These are phyloP conservation scores for Candida vaughaniae DNA, from an alignment of 805 yeast species.

Conservation along the genomic window DNA sequence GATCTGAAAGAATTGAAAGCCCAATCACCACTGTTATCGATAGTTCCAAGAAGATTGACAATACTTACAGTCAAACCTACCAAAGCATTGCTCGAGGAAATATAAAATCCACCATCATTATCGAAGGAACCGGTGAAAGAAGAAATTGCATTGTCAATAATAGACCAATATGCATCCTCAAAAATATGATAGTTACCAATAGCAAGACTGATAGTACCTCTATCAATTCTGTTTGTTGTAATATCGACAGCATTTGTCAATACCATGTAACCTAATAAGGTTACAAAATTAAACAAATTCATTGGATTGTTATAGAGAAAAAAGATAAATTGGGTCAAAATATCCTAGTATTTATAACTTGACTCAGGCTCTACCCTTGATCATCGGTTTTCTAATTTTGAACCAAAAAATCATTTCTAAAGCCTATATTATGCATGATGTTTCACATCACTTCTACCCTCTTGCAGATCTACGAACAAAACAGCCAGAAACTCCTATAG, in stretches of 20 bases:
- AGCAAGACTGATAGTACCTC: slow-evolving; percentile 17
- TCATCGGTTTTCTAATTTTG: no score
- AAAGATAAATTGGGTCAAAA: no score
- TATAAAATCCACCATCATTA: slow-evolving; percentile 22
- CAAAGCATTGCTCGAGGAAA: slow-evolving; percentile 16
- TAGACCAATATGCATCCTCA: slow-evolving; percentile 26
- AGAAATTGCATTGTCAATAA: slow-evolving; percentile 21
- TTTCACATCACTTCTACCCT: no score
- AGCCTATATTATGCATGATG: no score
- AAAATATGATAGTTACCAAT: slow-evolving; percentile 20
- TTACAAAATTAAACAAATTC: background rate
- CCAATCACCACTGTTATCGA: slow-evolving; percentile 20
- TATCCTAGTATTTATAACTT: no score
- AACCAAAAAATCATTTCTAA: no score
- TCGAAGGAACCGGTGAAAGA: slow-evolving; percentile 21
- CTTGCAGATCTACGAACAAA: no score
- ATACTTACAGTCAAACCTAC: slow-evolving; percentile 17
- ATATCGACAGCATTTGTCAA: slow-evolving; percentile 12
- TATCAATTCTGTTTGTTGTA: slow-evolving; percentile 16
- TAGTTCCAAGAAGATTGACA: slow-evolving; percentile 7
- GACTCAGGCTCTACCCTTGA: no score
- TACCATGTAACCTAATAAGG: background rate
- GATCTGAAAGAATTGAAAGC: slow-evolving; percentile 22
- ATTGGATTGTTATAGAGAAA: background rate
- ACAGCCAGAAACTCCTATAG: no score